Evolutionary conservation across 805 yeast genomes (phyloP).

Genomic region (Candida rishiriensis): DNA sequence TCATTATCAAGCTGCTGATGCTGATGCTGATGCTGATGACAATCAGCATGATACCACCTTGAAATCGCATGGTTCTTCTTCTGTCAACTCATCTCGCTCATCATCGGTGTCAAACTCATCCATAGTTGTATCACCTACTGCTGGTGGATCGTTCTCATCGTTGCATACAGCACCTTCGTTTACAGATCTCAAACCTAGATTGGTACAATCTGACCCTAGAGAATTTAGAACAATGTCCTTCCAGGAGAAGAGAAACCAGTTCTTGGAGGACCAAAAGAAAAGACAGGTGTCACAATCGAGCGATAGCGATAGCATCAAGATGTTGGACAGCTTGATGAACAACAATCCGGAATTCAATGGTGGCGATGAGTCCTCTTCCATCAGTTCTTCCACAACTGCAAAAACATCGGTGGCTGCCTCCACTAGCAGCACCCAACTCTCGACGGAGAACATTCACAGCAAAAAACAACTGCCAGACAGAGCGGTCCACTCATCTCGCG

Average conservation of each 20-base stretch:
- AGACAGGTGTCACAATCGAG: constrained; percentile 1
- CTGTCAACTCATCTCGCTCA: constrained; percentile 4
- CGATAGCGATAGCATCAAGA: constrained; percentile 26
- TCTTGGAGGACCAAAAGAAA: constrained; percentile 13
- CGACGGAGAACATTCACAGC: no score
- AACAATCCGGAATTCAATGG: constrained; percentile 11
- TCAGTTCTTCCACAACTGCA: constrained; percentile 1
- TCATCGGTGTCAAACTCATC: neutral
- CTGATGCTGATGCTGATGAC: constrained; percentile 28
- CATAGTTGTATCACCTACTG: no score
- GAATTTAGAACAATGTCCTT: constrained; percentile 16
- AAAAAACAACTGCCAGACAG: no score
- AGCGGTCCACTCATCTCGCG: no score
- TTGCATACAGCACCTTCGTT: neutral
- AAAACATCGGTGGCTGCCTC: neutral
- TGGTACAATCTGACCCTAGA: neutral
- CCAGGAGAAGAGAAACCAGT: constrained; percentile 17
- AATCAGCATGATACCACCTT: constrained; percentile 10
- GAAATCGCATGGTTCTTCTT: neutral
- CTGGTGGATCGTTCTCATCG: constrained; percentile 3
- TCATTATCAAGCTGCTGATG: constrained; percentile 25
- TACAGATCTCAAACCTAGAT: neutral
- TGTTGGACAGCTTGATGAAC: constrained; percentile 27
- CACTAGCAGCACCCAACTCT: no score
- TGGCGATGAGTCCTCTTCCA: constrained; percentile 11